These are phyloP conservation scores for Murraya koenigii DNA, from an alignment of 345 rosid species.

Conservation along the genomic window DNA sequence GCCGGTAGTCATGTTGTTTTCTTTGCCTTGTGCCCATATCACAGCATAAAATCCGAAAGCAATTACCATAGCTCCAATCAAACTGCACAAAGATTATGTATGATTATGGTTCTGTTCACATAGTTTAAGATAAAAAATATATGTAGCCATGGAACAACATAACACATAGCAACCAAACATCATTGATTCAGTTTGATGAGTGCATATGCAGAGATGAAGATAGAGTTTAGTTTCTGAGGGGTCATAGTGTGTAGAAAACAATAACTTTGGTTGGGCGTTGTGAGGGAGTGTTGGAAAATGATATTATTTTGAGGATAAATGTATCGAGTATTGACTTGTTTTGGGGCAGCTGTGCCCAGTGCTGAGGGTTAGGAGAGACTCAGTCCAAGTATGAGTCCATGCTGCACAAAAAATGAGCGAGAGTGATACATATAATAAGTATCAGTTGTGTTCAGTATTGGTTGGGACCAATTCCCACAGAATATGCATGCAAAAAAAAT, in stretches of 20 bases:
- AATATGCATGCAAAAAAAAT: not conserved
- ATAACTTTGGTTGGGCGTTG: not conserved
- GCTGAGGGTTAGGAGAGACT: no score
- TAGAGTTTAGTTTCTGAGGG: not conserved
- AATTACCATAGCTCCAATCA: constrained; percentile 18
- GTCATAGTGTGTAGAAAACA: not conserved
- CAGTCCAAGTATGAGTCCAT: no score
- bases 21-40: constrained; percentile 24
- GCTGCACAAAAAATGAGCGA: no score
- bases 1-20: not conserved
- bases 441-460: not conserved
- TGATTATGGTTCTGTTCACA: not conserved
- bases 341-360: no score
- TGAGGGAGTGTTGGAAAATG: not conserved
- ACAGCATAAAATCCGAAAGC: constrained; percentile 24
- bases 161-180: not conserved
- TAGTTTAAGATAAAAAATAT: not conserved
- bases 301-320: not conserved
- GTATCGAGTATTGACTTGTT: no score
- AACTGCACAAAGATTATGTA: constrained; percentile 13
- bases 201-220: not conserved
- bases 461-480: not conserved
- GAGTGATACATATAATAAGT: not conserved
- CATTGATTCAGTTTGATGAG: not conserved
- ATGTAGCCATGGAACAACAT: not conserved